These are phyloP conservation scores for Suillus discolor DNA, from an alignment of 768 basidiomycete genomes.

Conservation along the genomic window DNA sequence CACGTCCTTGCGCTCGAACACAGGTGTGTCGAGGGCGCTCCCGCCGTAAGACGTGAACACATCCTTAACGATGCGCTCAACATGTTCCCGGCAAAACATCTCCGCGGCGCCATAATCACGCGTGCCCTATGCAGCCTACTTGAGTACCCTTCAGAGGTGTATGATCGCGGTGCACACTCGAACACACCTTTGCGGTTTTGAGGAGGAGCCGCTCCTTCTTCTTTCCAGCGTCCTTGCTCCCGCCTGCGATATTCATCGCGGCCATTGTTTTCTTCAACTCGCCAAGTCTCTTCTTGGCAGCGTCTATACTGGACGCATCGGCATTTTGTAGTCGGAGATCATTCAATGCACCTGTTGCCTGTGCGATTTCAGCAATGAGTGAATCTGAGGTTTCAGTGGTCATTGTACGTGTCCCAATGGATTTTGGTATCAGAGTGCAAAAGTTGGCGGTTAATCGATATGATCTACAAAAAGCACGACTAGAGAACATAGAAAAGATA, in stretches of 20 bases:
- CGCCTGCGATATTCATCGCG: constrained; percentile 36
- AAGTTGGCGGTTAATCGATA: constrained; percentile 5
- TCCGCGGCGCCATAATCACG: constrained; percentile 92
- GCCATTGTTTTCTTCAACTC: constrained; percentile 66
- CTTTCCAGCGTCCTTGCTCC: constrained; percentile 50
- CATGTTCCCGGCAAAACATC: constrained; percentile 88
- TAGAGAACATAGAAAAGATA: constrained; percentile 6
- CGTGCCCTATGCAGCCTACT: constrained; percentile 66
- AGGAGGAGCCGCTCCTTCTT: constrained; percentile 74
- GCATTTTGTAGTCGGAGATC: constrained; percentile 60
- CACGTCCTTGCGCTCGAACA: constrained; percentile 97
- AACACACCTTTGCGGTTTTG: constrained; percentile 90
- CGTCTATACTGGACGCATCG: constrained; percentile 53
- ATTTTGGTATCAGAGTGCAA: constrained; percentile 1
- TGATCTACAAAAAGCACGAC: constrained; percentile 1
- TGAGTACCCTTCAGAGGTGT: constrained; percentile 19
- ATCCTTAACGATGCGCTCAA: constrained; percentile 86
- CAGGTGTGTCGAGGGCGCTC: constrained; percentile 93
- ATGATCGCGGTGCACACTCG: background rate
- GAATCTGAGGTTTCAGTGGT: constrained; percentile 36
- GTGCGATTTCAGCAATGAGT: constrained; percentile 55
- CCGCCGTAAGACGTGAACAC: constrained; percentile 90
- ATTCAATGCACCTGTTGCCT: constrained; percentile 60
- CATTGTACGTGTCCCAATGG: constrained; percentile 35
- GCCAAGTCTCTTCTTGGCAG: constrained; percentile 67